Evolutionary conservation across 2,329 filamentous ascomycete species (phyloP).

Genomic region (Paracorniculantispora psalliotae): DNA sequence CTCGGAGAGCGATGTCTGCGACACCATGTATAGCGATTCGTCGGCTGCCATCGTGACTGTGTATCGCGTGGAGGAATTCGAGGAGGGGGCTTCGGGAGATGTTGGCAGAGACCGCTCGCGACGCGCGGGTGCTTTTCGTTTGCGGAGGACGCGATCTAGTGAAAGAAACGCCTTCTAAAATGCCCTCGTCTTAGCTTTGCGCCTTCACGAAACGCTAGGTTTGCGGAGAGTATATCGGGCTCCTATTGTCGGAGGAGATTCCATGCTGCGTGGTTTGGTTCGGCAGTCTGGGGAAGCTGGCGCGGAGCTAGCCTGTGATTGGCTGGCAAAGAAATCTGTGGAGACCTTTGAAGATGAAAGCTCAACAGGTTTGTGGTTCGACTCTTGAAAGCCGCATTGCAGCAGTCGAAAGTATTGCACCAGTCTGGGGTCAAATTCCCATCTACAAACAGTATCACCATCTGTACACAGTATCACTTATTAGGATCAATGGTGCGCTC

Average conservation of each 20-base stretch:
- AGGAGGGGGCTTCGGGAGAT: background rate
- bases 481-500: too few relatives aligned
- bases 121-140: background rate
- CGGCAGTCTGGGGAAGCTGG: slow-evolving; percentile 4
- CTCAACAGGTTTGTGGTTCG: too few relatives aligned
- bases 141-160: too few relatives aligned
- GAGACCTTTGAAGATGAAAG: background rate
- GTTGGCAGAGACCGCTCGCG: background rate
- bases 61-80: background rate
- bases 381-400: too few relatives aligned
- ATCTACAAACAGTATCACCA: too few relatives aligned
- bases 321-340: background rate
- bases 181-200: background rate
- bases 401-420: too few relatives aligned
- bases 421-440: too few relatives aligned
- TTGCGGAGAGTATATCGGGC: background rate
- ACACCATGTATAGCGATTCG: slow-evolving; percentile 47
- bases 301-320: background rate
- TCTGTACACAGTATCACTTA: too few relatives aligned
- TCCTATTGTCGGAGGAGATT: slow-evolving; percentile 7
- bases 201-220: background rate
- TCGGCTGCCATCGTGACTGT: slow-evolving; percentile 21
- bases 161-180: too few relatives aligned
- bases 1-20: slow-evolving; percentile 40
- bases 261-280: background rate